Base-by-base conservation (phyloP, 177 flowering plant genomes). In the Vitis hybrid region DNA sequence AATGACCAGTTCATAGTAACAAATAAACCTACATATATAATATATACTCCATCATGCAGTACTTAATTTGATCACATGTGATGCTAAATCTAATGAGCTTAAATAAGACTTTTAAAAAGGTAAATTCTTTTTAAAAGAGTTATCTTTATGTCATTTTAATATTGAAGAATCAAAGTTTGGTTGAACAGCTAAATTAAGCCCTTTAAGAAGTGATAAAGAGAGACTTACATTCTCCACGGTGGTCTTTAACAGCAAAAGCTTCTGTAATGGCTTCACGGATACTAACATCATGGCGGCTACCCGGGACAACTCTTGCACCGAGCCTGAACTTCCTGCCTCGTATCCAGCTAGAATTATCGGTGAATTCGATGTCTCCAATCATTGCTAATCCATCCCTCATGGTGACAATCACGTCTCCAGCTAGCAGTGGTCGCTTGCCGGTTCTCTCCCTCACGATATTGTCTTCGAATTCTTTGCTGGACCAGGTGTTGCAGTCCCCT, bases 331-430 rank as follows among this genome's bases (percentile, higher is more conserved):
- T 83, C 54, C 95, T 72, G 70, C 95, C 77, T 61, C 97, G 67
- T 27, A 85, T 86, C 97, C 97, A 92, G 75, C 97, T 89, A 24
- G 97, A 92, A 60, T 92, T 92, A 58, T 92, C 97, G 0, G 97
- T 92, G 60, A 92, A 84, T 70, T 85, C 82, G 2, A 92, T 63
- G 2, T 84, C 93, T 6, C 87, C 88, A 3, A 89, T 54, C 3
- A 60, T 0, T 0, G 73, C 85, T 11, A 24, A 18, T 3, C 95
- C 91, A 52, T 86, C 88, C 61, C 88, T 82, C 68, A 89, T 15
- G 4, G 83, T 80, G 8, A 87, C 57, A 13, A 2, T 51, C 62
- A 88, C 17, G 2, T 90, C 95, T 12, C 95, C 95, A 1, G 91
- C 49, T 12, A 92, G 79, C 79, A 92, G 56, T 0, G 95, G 97